Base-by-base conservation (phyloP, 805 yeast species). In the Saccharomycodes ludwigii region DNA sequence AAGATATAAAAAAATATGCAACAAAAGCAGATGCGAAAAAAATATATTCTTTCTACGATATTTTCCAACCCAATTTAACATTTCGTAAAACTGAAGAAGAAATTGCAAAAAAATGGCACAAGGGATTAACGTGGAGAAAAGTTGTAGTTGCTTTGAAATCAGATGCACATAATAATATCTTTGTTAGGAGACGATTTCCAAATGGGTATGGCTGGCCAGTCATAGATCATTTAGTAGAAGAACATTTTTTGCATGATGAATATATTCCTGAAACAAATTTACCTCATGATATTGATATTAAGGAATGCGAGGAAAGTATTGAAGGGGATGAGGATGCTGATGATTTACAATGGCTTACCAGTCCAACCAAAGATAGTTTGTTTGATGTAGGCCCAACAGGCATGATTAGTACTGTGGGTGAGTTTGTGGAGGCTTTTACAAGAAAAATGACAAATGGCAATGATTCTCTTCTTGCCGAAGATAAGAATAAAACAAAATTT, bases 131-230 rank as follows among this genome's bases (percentile, higher is more conserved):
- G 10, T 76, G 91, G 85, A 58, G 86, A 24, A 78, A 79, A 53
- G 78, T 76, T 2, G 50, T 79, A 13, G 80, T 78, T 2, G 68
- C 68, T 25, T 48, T 79, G 34, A 62, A 71, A 39, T 83, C 85
- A 0, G 86, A 78, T 54, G 84, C 86, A 0, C 88, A 78, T 46
- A 79, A 79, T 42, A 79, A 77, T 43, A 76, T 79, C 20, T 60
- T 77, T 23, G 86, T 79, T 1, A 54, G 91, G 40, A 60, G 86
- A 45, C 55, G 76, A 34, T 78, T 77, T 54, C 65, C 82, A 1
- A 81, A 81, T 56, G 91, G 88, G 0, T 80, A 73, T 53, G 93
- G 94, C 1, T 81, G 94, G 94, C 73, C 71, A 1, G 82, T 79
- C 1, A 59, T 80, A 29, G 85, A 79, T 37, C 91, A 78, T 48